Evolutionary conservation across 2,329 filamentous ascomycete genomes (phyloP).

Genomic region (Paecilomyces niveus): DNA sequence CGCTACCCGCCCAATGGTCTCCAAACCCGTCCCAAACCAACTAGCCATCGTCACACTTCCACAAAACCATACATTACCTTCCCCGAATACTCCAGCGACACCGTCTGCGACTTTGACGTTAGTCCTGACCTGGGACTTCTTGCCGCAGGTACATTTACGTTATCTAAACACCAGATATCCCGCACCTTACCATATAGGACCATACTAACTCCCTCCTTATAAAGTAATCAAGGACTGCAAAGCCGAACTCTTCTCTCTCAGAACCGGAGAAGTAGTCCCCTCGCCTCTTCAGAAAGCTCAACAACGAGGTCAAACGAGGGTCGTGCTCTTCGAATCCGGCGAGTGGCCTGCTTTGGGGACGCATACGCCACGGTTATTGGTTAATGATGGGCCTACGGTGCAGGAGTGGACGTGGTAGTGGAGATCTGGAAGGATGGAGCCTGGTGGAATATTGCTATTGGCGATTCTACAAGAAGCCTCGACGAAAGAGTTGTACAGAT

Average conservation of each 20-base stretch:
- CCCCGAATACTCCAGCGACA: conserved; percentile 19
- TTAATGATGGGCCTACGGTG: conserved; percentile 23
- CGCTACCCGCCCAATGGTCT: conserved; percentile 24
- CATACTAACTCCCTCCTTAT: neutral
- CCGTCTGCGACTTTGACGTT: conserved; percentile 29
- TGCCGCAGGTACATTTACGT: conserved; percentile 24
- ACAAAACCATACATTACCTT: conserved; percentile 31
- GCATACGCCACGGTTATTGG: conserved; percentile 27
- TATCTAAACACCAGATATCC: neutral
- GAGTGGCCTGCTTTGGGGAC: conserved; percentile 15
- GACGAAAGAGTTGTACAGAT: no score
- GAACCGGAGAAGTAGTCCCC: conserved; percentile 24
- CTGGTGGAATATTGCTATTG: no score
- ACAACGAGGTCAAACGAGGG: conserved; percentile 19
- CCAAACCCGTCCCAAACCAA: conserved; percentile 21
- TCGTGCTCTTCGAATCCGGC: conserved; percentile 27
- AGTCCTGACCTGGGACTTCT: conserved; percentile 30
- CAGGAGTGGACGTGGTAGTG: conserved; percentile 33
- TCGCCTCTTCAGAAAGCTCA: conserved; percentile 19
- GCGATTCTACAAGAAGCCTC: no score
- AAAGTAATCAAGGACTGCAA: conserved; percentile 25
- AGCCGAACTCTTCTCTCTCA: conserved; percentile 32
- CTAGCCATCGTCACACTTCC: conserved; percentile 17
- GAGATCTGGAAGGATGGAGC: neutral
- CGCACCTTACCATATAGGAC: neutral